Evolutionary conservation across 2,329 filamentous ascomycete species (phyloP), one percentile per base, ranked within the genome.

Genomic region (Xylariaceae sp.): DNA sequence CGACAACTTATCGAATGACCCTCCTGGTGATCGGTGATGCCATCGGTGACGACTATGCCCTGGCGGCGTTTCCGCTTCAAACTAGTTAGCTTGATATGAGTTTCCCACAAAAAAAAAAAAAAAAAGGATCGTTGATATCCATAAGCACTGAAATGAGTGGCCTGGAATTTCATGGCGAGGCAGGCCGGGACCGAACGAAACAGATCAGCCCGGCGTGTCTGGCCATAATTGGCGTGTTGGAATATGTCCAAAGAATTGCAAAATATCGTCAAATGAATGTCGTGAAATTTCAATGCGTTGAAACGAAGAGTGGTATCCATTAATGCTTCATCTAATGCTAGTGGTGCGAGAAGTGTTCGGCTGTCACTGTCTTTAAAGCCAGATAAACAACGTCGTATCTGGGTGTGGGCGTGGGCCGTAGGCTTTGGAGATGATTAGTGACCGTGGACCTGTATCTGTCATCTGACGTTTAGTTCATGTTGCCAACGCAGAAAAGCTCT

Each of bases 401-500:
- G 56, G 53, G 53, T 58, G 29, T 30, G n/a, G 29, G 8, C 8
- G n/a, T 30, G 29, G 29, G n/a, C 29, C 29, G n/a, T 30, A 30
- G 8, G 29, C n/a, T 30, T 30, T 30, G 8, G 29, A n/a, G n/a
- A 58, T 53, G 53, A 43, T 50, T 48, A 23, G 50, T 49, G 24
- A 41, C 10, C 23, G 50, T 24, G 50, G 20, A 11, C 18, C 10
- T 35, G 16, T n/a, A 36, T 43, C n/a, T 20, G 23, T 36, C 18
- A 8, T 20, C 24, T 33, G 36, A 36, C 16, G 23, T 30, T 64
- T 46, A 65, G 41, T 47, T 58, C 24, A 57, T 75, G 56, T 80
- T 80, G 68, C 83, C 77, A 61, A 87, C 78, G 73, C 90, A 93
- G 75, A 89, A 93, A 57, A 94, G 83, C 71, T 96, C 90, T 72